A percentile compares a stretch with the other conserved stretches of the same genome.
phyloP scores from a whole-genome alignment of 306 rosid species.

The Gleditsia sinensis region DNA sequence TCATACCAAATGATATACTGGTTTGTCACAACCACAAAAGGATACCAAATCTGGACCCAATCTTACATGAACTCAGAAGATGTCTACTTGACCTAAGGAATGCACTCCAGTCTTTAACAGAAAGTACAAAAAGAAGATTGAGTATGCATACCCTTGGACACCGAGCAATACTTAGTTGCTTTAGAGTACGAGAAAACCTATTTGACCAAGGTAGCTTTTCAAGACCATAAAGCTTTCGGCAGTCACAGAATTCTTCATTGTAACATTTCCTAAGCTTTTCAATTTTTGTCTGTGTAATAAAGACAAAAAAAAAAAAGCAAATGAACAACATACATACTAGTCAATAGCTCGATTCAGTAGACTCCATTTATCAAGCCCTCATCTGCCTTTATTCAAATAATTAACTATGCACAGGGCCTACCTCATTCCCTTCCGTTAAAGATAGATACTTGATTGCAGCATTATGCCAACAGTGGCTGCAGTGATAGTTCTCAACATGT shows the following conservation, averaged over 20 bases:
- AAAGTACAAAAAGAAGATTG: slow-evolving; percentile 18
- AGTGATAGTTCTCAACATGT: slow-evolving; percentile 79
- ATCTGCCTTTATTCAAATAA: slow-evolving; percentile 19
- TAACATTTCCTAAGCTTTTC: slow-evolving; percentile 68
- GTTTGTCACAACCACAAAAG: not conserved
- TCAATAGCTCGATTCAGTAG: slow-evolving; percentile 13
- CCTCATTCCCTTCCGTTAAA: slow-evolving; percentile 65
- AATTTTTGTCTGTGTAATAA: slow-evolving; percentile 61
- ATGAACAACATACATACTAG: not conserved
- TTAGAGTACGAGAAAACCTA: slow-evolving; percentile 63
- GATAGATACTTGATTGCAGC: slow-evolving; percentile 78
- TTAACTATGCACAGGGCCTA: slow-evolving; percentile 30
- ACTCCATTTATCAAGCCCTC: slow-evolving; percentile 23
- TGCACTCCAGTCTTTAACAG: not conserved
- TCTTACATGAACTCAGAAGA: not conserved
- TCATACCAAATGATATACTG: not conserved
- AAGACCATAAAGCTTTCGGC: slow-evolving; percentile 48
- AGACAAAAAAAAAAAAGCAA: slow-evolving; percentile 29
- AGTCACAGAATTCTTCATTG: slow-evolving; percentile 66
- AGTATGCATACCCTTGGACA: slow-evolving; percentile 69
- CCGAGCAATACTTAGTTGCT: slow-evolving; percentile 85
- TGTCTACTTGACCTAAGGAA: slow-evolving; percentile 18
- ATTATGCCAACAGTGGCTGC: slow-evolving; percentile 85
- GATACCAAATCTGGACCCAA: not conserved
- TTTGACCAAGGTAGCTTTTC: slow-evolving; percentile 81